Conservation (phyloP, 176 grass and related monocot species). For the Carex scoparia region DNA sequence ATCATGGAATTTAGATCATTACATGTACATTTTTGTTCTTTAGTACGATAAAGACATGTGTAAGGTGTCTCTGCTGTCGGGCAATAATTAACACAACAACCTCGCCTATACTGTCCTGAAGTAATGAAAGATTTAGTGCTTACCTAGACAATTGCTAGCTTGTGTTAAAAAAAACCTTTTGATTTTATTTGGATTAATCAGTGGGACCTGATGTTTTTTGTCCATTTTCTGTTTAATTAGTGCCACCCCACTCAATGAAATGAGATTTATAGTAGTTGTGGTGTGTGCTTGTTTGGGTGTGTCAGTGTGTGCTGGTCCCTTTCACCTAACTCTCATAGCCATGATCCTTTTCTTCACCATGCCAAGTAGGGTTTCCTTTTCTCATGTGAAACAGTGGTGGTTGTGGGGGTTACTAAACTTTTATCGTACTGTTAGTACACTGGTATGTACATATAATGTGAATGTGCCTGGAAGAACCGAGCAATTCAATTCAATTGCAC, state of each 20-base stretch:
- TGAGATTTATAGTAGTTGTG: constrained; percentile 2
- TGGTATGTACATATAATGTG: neutral
- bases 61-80: neutral
- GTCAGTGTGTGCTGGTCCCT: neutral
- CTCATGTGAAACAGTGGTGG: neutral
- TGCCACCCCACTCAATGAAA: neutral
- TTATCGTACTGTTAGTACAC: neutral
- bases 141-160: neutral
- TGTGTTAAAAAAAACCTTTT: neutral
- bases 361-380: neutral
- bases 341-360: neutral
- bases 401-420: neutral
- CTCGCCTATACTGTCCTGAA: neutral
- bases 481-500: constrained; percentile 3
- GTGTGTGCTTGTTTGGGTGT: constrained; percentile 4
- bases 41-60: constrained; percentile 3
- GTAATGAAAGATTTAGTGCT: neutral
- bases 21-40: neutral
- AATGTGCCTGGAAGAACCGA: neutral
- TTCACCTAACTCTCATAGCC: neutral
- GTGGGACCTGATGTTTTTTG: neutral
- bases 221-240: neutral
- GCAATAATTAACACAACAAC: constrained; percentile 17
- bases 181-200: neutral
- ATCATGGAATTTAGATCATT: neutral